Evolutionary conservation across 805 yeast genomes (phyloP), one percentile per base, ranked within the genome.

Genomic region (Candida germanica): DNA sequence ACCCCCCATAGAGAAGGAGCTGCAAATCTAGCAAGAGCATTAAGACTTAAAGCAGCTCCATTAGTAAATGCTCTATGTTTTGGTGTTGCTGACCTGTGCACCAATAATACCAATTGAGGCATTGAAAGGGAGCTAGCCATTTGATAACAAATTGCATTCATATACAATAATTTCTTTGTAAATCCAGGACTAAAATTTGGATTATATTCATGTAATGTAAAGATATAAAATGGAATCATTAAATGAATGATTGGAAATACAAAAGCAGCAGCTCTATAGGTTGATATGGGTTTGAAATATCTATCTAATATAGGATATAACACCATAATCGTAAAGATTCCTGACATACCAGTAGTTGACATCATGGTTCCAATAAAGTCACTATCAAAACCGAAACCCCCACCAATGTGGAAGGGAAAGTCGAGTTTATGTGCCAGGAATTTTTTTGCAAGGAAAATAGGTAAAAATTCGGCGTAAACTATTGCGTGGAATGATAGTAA

Each of bases 1-100:
- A 48, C 58, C 4, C 84, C 84, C 79, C 81, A 77, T 1, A 61
- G 21, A 6, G 77, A 50, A 0, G 85, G 86, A 3, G 78, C 84
- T 1, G 71, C 29, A 35, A 73, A 77, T 44, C 85, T 58, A 1
- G 83, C 80, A 23, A 73, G 53, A 1, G 85, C 70, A 13, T 73
- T 56, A 25, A 71, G 62, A 26, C 79, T 70, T 52, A 78, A 67
- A 3, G 79, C 64, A 12, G 76, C 66, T 10, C 81, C 80, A 49
- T 80, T 80, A 38, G 80, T 68, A 46, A 75, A 68, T 1, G 82
- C 83, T 31, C 82, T 63, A 43, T 77, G 72, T 42, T 70, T 62
- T 15, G 76, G 66, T 9, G 71, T 70, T 1, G 82, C 68, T 5
- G 75, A 70, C 32, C 79, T 63, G 52, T 77, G 83, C 23, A 77